Evolutionary conservation across 257 asterid genomes (phyloP).

Genomic region (Ballota nigra): DNA sequence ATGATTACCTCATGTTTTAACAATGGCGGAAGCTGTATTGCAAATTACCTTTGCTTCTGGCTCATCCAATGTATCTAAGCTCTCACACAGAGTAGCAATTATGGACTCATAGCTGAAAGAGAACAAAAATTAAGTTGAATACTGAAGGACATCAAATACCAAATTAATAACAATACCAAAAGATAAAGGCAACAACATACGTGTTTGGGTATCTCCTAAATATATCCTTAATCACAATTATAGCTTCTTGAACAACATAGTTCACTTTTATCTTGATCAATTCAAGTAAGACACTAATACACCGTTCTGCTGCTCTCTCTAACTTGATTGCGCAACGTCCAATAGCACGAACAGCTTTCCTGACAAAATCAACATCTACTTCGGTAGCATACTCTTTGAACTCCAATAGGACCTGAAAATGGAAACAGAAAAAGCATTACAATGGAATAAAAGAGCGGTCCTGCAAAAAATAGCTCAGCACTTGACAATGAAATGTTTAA

Average conservation of each 20-base stretch:
- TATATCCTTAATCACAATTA: constrained; percentile 96
- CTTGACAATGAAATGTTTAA: not conserved
- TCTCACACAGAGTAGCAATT: not conserved
- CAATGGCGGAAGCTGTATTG: not conserved
- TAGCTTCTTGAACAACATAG: constrained; percentile 99
- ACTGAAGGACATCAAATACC: not conserved
- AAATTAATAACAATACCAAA: constrained; percentile 14
- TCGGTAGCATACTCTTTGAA: constrained; percentile 99
- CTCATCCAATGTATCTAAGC: not conserved
- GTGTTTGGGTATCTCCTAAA: constrained; percentile 99
- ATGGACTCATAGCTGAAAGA: not conserved
- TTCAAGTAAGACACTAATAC: constrained; percentile 98
- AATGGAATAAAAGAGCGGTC: constrained; percentile 5
- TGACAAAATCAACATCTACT: constrained; percentile 97
- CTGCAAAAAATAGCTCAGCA: not conserved
- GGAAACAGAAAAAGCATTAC: constrained; percentile 14
- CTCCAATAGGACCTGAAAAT: constrained; percentile 79
- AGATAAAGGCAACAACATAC: constrained; percentile 43
- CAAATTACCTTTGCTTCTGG: constrained; percentile 8
- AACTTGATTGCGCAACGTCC: constrained; percentile 99
- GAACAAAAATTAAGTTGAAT: not conserved
- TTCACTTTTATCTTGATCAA: constrained; percentile 98
- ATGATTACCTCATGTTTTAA: not conserved
- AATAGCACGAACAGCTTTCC: constrained; percentile 99
- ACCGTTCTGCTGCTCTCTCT: constrained; percentile 99